Conservation (phyloP, 306 rosid genomes). For the Arachis hypogaea region DNA sequence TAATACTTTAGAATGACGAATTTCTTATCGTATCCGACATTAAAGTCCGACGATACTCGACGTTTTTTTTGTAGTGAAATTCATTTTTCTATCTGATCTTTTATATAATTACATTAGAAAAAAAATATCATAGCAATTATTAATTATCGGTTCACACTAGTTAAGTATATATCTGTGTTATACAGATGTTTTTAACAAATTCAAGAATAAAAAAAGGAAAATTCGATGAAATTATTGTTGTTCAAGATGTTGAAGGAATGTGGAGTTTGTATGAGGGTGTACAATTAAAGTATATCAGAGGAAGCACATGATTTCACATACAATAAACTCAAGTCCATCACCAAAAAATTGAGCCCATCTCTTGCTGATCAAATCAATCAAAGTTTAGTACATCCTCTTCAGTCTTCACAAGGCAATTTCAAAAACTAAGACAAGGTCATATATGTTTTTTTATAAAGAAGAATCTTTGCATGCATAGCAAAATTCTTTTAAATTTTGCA, state of each 20-base stretch:
- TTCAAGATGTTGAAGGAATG: constrained; percentile 34
- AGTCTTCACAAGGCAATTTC: constrained; percentile 10
- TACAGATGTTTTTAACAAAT: constrained; percentile 41
- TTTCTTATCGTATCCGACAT: too few relatives aligned
- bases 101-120: too few relatives aligned
- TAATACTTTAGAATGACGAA: too few relatives aligned
- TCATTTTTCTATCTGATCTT: too few relatives aligned
- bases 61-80: too few relatives aligned
- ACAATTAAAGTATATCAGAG: constrained; percentile 41
- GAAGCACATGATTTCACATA: constrained; percentile 39
- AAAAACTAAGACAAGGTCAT: constrained; percentile 12
- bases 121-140: neutral
- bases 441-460: constrained; percentile 19
- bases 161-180: neutral
- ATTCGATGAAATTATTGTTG: constrained; percentile 28
- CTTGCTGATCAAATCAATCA: neutral
- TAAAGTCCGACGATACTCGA: too few relatives aligned
- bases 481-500: constrained; percentile 34
- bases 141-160: too few relatives aligned
- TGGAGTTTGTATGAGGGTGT: constrained; percentile 56
- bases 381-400: constrained; percentile 15
- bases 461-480: neutral
- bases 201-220: constrained; percentile 38
- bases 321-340: constrained; percentile 3
- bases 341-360: neutral